phyloP scores from a whole-genome alignment of 371 early-diverging fungal species.

The Saksenaea oblongispora region DNA sequence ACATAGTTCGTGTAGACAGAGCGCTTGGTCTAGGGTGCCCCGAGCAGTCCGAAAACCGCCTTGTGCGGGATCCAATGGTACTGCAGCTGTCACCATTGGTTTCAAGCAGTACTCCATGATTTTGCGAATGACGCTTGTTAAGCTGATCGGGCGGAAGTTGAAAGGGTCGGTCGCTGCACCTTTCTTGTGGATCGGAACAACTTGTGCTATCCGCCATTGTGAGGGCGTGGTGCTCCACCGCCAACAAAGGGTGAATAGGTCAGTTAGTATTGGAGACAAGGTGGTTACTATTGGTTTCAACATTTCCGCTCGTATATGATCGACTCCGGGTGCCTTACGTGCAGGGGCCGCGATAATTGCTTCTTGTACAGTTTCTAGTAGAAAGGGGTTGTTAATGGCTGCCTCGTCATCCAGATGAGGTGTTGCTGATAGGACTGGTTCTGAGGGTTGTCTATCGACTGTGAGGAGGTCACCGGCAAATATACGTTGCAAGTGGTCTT shows the following conservation, averaged over 20 bases:
- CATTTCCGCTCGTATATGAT: too few species aligned
- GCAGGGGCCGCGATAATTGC: too few species aligned
- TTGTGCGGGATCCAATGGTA: constrained; percentile 14
- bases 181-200: constrained; percentile 22
- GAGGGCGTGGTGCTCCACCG: not conserved
- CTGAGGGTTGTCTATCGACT: not conserved
- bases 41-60: constrained; percentile 18
- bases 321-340: too few species aligned
- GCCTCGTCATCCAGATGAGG: not conserved
- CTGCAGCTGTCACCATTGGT: not conserved
- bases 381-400: not conserved
- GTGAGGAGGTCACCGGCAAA: not conserved
- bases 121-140: constrained; percentile 18
- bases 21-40: constrained; percentile 18
- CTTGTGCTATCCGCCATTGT: too few species aligned
- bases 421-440: not conserved
- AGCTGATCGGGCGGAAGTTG: constrained; percentile 20
- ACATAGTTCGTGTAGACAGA: constrained; percentile 19
- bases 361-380: not conserved
- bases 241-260: constrained; percentile 17
- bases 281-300: too few species aligned
- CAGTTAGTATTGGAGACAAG: too few species aligned
- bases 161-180: constrained; percentile 14
- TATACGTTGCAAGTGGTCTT: not conserved
- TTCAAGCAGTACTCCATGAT: constrained; percentile 10